These are phyloP conservation scores for Terana coerulea DNA, from an alignment of 768 basidiomycete genomes.

Conservation along the genomic window DNA sequence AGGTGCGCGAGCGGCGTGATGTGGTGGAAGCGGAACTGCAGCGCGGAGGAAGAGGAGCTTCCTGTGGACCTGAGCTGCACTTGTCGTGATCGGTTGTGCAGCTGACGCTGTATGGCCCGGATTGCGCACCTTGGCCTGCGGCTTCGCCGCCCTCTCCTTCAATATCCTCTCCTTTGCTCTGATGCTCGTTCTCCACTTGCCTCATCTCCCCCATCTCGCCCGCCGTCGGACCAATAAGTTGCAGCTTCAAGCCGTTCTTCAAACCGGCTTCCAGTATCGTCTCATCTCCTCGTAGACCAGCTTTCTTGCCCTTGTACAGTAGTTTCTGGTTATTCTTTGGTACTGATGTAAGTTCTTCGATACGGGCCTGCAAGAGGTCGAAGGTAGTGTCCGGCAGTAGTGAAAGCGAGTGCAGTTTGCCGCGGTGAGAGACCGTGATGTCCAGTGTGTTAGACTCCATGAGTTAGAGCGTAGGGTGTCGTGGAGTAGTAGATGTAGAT, in stretches of 20 bases:
- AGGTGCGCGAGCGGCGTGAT: conserved; percentile 60
- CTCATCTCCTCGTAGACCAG: conserved; percentile 21
- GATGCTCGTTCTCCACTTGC: conserved; percentile 53
- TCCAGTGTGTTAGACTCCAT: conserved; percentile 7
- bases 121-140: not conserved
- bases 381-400: conserved; percentile 49
- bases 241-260: conserved; percentile 61
- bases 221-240: conserved; percentile 64
- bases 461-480: too few relatives aligned
- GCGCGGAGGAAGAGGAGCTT: conserved; percentile 29
- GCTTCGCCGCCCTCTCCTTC: conserved; percentile 9
- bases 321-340: conserved; percentile 68
- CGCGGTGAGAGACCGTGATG: conserved; percentile 43
- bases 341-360: conserved; percentile 65
- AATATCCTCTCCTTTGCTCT: conserved; percentile 50
- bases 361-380: conserved; percentile 40
- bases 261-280: conserved; percentile 47
- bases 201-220: conserved; percentile 54
- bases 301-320: conserved; percentile 64
- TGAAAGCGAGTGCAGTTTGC: conserved; percentile 43
- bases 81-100: not conserved
- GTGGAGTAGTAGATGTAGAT: too few relatives aligned
- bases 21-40: conserved; percentile 60
- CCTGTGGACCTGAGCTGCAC: conserved; percentile 55
- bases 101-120: not conserved